Conservation (phyloP, 495 filamentous ascomycete genomes). For the Umbilicaria muhlenbergii region DNA sequence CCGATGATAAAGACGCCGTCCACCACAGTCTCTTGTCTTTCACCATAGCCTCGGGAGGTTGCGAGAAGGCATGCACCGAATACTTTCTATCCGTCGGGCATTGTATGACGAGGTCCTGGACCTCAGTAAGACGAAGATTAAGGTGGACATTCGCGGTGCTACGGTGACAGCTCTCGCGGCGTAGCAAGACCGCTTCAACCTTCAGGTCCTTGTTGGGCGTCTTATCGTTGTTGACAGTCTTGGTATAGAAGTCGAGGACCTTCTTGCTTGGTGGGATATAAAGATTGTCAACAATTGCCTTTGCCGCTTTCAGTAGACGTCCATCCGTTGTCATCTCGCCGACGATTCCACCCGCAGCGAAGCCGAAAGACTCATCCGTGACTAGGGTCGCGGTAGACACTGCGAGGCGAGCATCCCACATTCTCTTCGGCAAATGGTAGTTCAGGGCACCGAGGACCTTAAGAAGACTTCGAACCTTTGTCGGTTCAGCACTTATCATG, state of each 20-base stretch:
- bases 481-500: background rate
- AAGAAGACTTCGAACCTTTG: background rate
- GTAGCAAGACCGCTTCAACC: conserved; percentile 5
- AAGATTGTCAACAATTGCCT: background rate
- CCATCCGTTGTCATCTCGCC: background rate
- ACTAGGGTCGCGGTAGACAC: conserved; percentile 9
- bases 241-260: conserved; percentile 1
- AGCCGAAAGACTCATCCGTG: conserved; percentile 2
- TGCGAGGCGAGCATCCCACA: conserved; percentile 29
- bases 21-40: conserved; percentile 27
- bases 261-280: background rate
- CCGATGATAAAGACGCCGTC: conserved; percentile 23
- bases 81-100: conserved; percentile 4
- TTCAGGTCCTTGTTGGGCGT: background rate
- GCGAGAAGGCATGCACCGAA: conserved; percentile 13
- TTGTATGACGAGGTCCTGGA: conserved; percentile 21
- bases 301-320: background rate
- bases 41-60: conserved; percentile 16
- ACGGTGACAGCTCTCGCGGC: conserved; percentile 5
- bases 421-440: conserved; percentile 25
- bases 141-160: conserved; percentile 13
- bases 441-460: conserved; percentile 17
- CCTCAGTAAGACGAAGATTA: conserved; percentile 24
- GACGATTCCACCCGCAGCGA: conserved; percentile 26
- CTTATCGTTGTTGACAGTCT: conserved; percentile 2